phyloP scores from a whole-genome alignment of 169 alveolate genomes.

The Pseudocohnilembus persalinus region DNA sequence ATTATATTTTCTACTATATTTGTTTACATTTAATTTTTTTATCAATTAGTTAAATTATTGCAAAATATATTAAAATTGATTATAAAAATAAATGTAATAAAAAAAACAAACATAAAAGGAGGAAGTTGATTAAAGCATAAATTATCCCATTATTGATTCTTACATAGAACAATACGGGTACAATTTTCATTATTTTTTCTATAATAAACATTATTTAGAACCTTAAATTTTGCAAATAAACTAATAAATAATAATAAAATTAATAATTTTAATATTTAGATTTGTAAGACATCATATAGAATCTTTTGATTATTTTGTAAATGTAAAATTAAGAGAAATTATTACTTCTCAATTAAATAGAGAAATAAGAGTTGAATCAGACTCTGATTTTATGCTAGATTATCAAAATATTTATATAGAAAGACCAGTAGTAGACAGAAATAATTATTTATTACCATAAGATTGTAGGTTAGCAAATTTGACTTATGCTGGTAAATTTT shows the following conservation, averaged over 20 bases:
- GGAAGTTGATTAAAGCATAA: neutral
- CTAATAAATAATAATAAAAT: no score
- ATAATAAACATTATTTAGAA: no score
- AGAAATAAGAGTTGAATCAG: conserved; percentile 39
- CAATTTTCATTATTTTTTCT: neutral
- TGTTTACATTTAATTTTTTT: no score
- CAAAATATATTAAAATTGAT: no score
- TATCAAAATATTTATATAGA: neutral
- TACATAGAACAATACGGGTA: neutral
- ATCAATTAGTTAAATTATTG: no score
- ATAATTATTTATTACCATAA: neutral
- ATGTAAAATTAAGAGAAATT: conserved; percentile 51
- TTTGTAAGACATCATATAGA: conserved; percentile 59
- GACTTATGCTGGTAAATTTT: neutral
- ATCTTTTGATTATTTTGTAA: conserved; percentile 56
- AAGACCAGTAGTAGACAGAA: neutral
- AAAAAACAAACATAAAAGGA: no score
- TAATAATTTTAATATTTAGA: conserved; percentile 10
- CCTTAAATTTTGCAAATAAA: neutral
- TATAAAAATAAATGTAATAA: no score
- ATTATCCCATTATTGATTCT: neutral
- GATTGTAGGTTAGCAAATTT: neutral
- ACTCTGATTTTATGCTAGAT: conserved; percentile 18
- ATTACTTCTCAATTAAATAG: conserved; percentile 48
- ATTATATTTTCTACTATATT: no score